Evolutionary conservation across 306 rosid species (phyloP), one percentile per base, ranked within the genome.

Genomic region (Cucurbita pepo): DNA sequence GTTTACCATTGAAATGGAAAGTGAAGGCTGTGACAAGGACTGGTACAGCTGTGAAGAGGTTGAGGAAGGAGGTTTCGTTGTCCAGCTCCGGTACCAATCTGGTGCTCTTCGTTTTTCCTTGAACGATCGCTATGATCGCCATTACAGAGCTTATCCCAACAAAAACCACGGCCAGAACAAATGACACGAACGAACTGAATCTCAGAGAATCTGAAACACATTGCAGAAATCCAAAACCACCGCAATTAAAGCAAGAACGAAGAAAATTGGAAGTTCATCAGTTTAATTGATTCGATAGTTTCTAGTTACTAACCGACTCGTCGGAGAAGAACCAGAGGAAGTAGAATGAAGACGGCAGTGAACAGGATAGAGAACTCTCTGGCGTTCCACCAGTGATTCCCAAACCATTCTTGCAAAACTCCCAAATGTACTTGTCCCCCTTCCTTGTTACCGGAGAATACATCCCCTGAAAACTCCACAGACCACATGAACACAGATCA

Each of bases 21-120:
- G 96, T 85, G 87, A 94, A 94, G 61, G 96, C 95, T 0, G 96
- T 89, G 77, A 94, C 97, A 21, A 94, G 84, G 79, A 94, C 97
- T 0, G 99, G 99, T 19, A 94, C 92, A 13, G 94, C 91, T 40
- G 99, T 94, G 84, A 94, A 94, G 15, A 94, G 91, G 60, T 94
- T 92, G 83, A 91, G 87, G 92, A 94, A 83, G 51, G 97, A 79
- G 34, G 89, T 85, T 59, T 84, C 86, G 55, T 83, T 21, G 74
- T 86, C 88, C 51, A 94, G 71, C 9, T 75, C 75, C 61, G 99
- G 99, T 53, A 94, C 45, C 78, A 86, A 43, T 84, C 86, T 89
- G 41, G 96, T 93, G 54, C 75, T 81, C 57, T 82, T 71, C 53
- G 91, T 80, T 79, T 89, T 89, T 51, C 99, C 99, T 82, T 85